These are phyloP conservation scores for Betula pendula DNA, from an alignment of 306 rosid genomes.

Conservation along the genomic window DNA sequence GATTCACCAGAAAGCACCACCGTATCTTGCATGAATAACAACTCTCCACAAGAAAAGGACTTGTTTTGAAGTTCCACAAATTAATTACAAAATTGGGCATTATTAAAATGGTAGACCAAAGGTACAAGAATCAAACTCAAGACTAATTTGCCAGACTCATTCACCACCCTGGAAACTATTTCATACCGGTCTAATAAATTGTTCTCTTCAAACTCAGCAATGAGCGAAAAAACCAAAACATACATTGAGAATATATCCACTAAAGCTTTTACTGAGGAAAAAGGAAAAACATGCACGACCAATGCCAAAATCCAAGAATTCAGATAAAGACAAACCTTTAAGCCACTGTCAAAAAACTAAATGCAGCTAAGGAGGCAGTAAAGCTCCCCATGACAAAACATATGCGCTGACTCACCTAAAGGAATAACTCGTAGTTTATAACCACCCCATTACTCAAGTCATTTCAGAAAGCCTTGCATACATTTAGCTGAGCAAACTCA, in stretches of 20 bases:
- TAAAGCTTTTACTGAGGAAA: too few relatives aligned
- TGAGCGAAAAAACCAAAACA: background rate
- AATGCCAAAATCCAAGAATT: background rate
- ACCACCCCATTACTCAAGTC: background rate
- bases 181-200: background rate
- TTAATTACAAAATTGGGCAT: too few relatives aligned
- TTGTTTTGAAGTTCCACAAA: too few relatives aligned
- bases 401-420: background rate
- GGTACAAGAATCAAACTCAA: too few relatives aligned
- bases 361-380: background rate
- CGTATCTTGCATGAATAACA: too few relatives aligned
- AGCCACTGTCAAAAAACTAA: background rate
- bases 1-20: too few relatives aligned
- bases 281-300: too few relatives aligned
- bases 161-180: background rate
- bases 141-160: background rate
- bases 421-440: too few relatives aligned
- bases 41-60: too few relatives aligned
- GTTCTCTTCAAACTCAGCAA: background rate
- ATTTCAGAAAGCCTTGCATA: background rate
- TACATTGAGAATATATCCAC: background rate
- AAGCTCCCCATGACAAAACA: background rate
- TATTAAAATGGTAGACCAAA: too few relatives aligned
- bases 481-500: background rate
- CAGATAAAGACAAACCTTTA: background rate